Percentiles rank a stretch among this genome's conserved stretches.
Evolutionary conservation across 345 rosid genomes (phyloP).

Genomic region (Mangifera indica): DNA sequence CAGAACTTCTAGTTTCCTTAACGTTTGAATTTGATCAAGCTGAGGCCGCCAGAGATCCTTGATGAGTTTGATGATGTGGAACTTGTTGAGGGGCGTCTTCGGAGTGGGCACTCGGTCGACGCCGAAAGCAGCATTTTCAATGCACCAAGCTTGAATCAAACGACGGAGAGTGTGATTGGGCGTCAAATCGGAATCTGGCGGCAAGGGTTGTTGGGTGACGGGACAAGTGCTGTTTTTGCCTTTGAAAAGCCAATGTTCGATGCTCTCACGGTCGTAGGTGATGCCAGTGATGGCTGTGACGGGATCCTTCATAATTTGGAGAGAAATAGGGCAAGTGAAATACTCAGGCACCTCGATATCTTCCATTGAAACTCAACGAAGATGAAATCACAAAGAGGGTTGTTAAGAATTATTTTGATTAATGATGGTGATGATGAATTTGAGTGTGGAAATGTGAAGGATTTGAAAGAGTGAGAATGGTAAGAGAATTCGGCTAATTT

Average conservation of each 20-base stretch:
- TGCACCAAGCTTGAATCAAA: conserved; percentile 67
- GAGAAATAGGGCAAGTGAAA: conserved; percentile 76
- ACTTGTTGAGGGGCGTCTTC: conserved; percentile 40
- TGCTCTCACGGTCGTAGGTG: conserved; percentile 80
- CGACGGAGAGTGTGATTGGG: conserved; percentile 80
- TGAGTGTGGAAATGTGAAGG: not conserved
- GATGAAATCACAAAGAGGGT: no score
- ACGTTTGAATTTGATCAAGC: conserved; percentile 22
- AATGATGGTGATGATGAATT: not conserved
- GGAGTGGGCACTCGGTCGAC: conserved; percentile 58
- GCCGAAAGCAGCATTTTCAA: conserved; percentile 48
- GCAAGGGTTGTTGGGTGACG: conserved; percentile 59
- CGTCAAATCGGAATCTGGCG: conserved; percentile 56
- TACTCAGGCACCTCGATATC: conserved; percentile 64
- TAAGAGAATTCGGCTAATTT: conserved; percentile 35
- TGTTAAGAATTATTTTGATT: not conserved
- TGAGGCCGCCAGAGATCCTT: conserved; percentile 25
- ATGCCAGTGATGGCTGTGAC: conserved; percentile 74
- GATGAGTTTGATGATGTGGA: conserved; percentile 36
- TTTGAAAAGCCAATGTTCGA: conserved; percentile 63
- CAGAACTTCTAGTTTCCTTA: conserved; percentile 43
- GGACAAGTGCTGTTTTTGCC: conserved; percentile 44
- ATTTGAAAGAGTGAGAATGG: not conserved
- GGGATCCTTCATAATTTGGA: conserved; percentile 86
- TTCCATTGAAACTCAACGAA: conserved; percentile 23